Percentiles rank a stretch among this genome's conserved stretches.
phyloP scores from a whole-genome alignment of 768 basidiomycete species.

The Hygrocybe punicea region DNA sequence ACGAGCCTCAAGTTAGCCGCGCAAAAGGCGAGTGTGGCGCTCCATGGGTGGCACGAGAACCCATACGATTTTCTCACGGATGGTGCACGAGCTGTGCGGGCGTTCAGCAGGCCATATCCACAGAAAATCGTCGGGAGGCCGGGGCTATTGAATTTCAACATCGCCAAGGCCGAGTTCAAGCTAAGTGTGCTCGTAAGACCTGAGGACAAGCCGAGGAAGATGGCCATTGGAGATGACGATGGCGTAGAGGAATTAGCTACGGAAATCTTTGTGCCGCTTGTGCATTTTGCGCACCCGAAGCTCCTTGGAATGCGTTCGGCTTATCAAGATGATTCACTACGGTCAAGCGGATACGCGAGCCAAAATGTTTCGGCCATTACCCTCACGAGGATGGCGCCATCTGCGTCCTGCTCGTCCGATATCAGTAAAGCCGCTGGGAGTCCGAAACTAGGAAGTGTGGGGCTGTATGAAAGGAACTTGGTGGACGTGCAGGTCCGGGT shows the following conservation, averaged over 20 bases:
- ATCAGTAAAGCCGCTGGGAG: background rate
- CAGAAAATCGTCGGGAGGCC: constrained; percentile 68
- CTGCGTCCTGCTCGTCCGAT: background rate
- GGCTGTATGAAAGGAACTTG: constrained; percentile 21
- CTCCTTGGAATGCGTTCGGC: constrained; percentile 20
- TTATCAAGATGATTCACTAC: background rate
- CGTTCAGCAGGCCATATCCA: constrained; percentile 85
- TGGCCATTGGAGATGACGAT: constrained; percentile 33
- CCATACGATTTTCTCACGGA: constrained; percentile 75
- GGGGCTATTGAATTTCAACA: constrained; percentile 68
- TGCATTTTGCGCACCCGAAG: constrained; percentile 69
- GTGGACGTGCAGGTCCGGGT: constrained; percentile 47
- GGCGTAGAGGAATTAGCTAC: constrained; percentile 53
- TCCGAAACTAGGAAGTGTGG: background rate
- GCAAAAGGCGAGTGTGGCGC: constrained; percentile 14
- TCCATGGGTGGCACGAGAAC: constrained; percentile 42
- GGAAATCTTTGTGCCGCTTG: constrained; percentile 86
- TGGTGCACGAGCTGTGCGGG: constrained; percentile 79
- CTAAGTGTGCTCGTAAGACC: constrained; percentile 59
- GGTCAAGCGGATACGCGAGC: constrained; percentile 3
- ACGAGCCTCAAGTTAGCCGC: constrained; percentile 15
- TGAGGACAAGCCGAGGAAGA: constrained; percentile 46
- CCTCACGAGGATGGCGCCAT: background rate
- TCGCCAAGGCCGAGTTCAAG: constrained; percentile 65
- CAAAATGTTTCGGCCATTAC: constrained; percentile 3